phyloP scores from a whole-genome alignment of 2,329 filamentous ascomycete genomes.

The Aureobasidium sp. region DNA sequence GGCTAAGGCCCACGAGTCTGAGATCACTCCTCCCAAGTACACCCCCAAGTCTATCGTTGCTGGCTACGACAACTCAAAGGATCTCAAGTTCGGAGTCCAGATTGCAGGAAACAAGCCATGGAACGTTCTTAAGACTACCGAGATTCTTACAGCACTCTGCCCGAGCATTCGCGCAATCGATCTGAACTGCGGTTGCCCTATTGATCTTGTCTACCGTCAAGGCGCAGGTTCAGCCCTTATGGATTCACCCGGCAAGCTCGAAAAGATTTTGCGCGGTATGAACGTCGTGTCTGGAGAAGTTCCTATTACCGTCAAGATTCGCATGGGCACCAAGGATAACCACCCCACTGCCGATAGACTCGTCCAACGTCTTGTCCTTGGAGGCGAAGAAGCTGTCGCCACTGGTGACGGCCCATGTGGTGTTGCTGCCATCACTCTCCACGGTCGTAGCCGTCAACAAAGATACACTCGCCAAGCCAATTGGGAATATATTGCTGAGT shows the following conservation, averaged over 20 bases:
- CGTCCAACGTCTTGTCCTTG: slow-evolving; percentile 75
- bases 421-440: slow-evolving; percentile 89
- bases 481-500: slow-evolving; percentile 91
- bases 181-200: slow-evolving; percentile 94
- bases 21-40: slow-evolving; percentile 65
- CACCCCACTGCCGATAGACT: slow-evolving; percentile 73
- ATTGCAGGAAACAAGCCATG: slow-evolving; percentile 90
- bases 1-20: slow-evolving; percentile 83
- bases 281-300: slow-evolving; percentile 84
- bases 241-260: slow-evolving; percentile 79
- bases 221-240: slow-evolving; percentile 88
- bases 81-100: slow-evolving; percentile 85
- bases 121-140: slow-evolving; percentile 81
- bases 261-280: slow-evolving; percentile 95
- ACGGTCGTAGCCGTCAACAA: slow-evolving; percentile 89
- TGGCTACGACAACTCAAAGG: slow-evolving; percentile 73
- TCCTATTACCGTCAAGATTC: slow-evolving; percentile 90
- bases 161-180: slow-evolving; percentile 86
- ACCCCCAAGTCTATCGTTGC: slow-evolving; percentile 55
- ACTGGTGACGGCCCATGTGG: slow-evolving; percentile 65
- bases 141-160: slow-evolving; percentile 67
- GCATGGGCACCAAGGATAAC: slow-evolving; percentile 78
- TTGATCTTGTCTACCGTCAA: slow-evolving; percentile 83
- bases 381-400: slow-evolving; percentile 63
- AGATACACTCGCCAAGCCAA: slow-evolving; percentile 89